phyloP scores from a whole-genome alignment of 2,329 filamentous ascomycete species.

The Alternaria triticina region DNA sequence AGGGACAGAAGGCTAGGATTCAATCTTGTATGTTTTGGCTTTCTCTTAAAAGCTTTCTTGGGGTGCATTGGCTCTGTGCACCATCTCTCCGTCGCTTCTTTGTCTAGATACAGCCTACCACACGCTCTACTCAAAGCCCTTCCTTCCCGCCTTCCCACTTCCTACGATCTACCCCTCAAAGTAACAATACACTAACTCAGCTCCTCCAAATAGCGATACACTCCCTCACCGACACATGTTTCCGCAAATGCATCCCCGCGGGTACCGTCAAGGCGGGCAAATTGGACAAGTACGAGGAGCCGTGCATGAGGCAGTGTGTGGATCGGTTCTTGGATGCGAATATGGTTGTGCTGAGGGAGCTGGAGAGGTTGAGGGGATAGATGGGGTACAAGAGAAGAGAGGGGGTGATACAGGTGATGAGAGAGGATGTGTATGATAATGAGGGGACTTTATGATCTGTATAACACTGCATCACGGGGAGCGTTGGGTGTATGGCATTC shows the following conservation, averaged over 20 bases:
- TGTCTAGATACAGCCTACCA: too few relatives aligned
- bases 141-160: too few relatives aligned
- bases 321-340: slow-evolving; percentile 93
- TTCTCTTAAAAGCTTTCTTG: background rate
- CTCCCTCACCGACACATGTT: slow-evolving; percentile 78
- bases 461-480: slow-evolving; percentile 6
- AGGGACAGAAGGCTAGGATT: slow-evolving; percentile 83
- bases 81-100: too few relatives aligned
- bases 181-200: too few relatives aligned
- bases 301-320: slow-evolving; percentile 89
- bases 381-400: background rate
- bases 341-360: slow-evolving; percentile 80
- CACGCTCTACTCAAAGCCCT: too few relatives aligned
- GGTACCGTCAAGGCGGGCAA: slow-evolving; percentile 72
- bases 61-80: background rate
- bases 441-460: slow-evolving; percentile 4
- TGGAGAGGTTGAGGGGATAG: slow-evolving; percentile 65
- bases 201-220: slow-evolving; percentile 60
- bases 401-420: too few relatives aligned
- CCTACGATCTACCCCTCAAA: too few relatives aligned
- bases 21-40: slow-evolving; percentile 49
- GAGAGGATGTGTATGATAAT: slow-evolving; percentile 25
- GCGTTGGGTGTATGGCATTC: background rate
- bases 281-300: slow-evolving; percentile 79
- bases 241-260: slow-evolving; percentile 88